Base-by-base conservation (phyloP, 768 basidiomycete species). In the Lentinula sp. region DNA sequence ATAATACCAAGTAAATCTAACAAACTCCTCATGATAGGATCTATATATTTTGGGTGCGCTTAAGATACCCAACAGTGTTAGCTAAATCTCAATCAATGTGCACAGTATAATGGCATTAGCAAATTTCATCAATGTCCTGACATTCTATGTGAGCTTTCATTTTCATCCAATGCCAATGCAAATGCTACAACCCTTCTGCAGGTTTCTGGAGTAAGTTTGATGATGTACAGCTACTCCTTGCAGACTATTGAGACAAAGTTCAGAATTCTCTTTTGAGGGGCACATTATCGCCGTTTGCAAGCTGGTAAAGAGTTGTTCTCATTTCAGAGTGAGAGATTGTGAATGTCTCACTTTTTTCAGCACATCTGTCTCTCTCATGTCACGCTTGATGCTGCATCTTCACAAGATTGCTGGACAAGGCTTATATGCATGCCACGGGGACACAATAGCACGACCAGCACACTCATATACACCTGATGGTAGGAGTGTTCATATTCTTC, bases 21-120 rank as follows among this genome's bases (percentile, higher is more conserved):
- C 37, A 43, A 43, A 15, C 13, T 13, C 5, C 10, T 54, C 8
- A 37, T 21, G 2, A 15, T 40, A 54, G 53, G 53, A 21, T 37
- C 53, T 4, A 40, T 54, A 54, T 54, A 54, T 54, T 54, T 54
- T 54, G 53, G 53, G 53, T 54, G n/a, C 28, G 51, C 35, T 15
- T 16, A 11, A n/a, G 10, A 13, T 9, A 11, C 9, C 15, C 18
- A 8, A 16, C 11, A 16, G 18, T 15, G 18, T 2, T 21, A 34
- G 7, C 13, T 28, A 31, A 13, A 53, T 34, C n/a, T 37, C 15
- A 53, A 32, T 18, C 8, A 35, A 11, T 39, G 11, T 21, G 15
- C 16, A 52, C 51, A 54, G 53, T 37, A 54, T 40, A 54, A 54
- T 54, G 53, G 53, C 21, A 54, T 39, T 54, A 13, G 13, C 53